phyloP scores from a whole-genome alignment of 176 grass and related monocot genomes.

The Raddia distichophylla region DNA sequence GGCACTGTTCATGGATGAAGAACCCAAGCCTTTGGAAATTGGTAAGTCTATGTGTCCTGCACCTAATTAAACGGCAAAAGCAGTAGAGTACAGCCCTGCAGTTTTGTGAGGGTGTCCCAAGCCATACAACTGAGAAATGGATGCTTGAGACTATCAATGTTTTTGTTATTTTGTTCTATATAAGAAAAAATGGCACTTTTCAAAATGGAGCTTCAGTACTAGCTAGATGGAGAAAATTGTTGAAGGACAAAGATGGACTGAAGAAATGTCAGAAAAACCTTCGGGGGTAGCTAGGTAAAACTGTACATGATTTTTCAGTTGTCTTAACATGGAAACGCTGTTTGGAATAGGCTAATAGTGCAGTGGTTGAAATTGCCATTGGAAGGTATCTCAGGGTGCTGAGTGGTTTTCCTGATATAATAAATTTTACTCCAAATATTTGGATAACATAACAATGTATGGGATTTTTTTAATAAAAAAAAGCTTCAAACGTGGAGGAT shows the following conservation, averaged over 20 bases:
- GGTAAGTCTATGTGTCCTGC: slow-evolving; percentile 45
- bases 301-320: slow-evolving; percentile 24
- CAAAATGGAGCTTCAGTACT: slow-evolving; percentile 3
- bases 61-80: slow-evolving; percentile 28
- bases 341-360: slow-evolving; percentile 12
- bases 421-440: slow-evolving; percentile 20
- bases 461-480: slow-evolving; percentile 4
- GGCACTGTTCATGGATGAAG: background rate
- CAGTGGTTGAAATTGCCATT: slow-evolving; percentile 8
- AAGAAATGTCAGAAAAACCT: slow-evolving; percentile 37
- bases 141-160: background rate
- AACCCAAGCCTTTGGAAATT: slow-evolving; percentile 36
- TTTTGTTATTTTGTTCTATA: slow-evolving; percentile 14
- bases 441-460: background rate
- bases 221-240: slow-evolving; percentile 24
- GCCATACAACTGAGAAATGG: slow-evolving; percentile 16
- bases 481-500: slow-evolving; percentile 24
- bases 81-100: slow-evolving; percentile 23
- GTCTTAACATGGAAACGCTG: slow-evolving; percentile 20
- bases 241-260: slow-evolving; percentile 10
- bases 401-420: background rate
- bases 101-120: background rate
- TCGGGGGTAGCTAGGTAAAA: slow-evolving; percentile 15
- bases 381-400: slow-evolving; percentile 26
- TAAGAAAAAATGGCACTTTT: slow-evolving; percentile 19